Base-by-base conservation (phyloP, 345 rosid genomes). In the Brassica cretica region DNA sequence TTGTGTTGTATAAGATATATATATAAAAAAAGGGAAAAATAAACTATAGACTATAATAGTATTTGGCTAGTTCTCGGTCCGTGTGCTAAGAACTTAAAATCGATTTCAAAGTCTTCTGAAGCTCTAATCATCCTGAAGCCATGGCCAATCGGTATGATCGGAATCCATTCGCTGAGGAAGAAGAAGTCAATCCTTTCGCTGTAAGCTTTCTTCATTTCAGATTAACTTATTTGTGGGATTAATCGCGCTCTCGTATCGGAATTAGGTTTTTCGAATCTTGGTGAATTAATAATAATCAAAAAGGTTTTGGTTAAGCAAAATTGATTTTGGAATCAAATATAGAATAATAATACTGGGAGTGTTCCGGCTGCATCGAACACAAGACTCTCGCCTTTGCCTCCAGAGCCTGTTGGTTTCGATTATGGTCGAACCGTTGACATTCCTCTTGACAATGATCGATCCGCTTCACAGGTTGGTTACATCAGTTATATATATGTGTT, bases 381-480 rank as follows among this genome's bases (percentile, higher is more conserved):
- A 5, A 91, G 92, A 88, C 97, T 96, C 75, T 88, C 99, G 5
- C 99, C 99, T 33, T 95, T 96, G 77, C 98, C 99, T 79, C 97
- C 88, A 6, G 98, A 96, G 79, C 98, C 97, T 27, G 91, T 85
- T 74, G 99, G 86, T 74, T 90, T 87, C 59, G 64, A 64, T 68
- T 90, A 86, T 70, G 89, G 88, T 79, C 89, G 90, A 8, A 92
- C 98, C 3, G 70, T 90, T 63, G 97, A 96, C 85, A 91, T 96
- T 84, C 98, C 99, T 81, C 95, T 96, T 72, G 97, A 89, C 76
- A 78, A 81, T 32, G 87, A 78, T 66, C 75, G 84, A 71, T 55
- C 83, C 30, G 80, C 60, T 61, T 39, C 73, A 77, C 82, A 80
- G 86, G 87, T 85, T 82, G 7, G 76, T 30, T 30, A 19, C 21